phyloP scores from a whole-genome alignment of 2,329 filamentous ascomycete genomes.

The Eurotiales sp. region DNA sequence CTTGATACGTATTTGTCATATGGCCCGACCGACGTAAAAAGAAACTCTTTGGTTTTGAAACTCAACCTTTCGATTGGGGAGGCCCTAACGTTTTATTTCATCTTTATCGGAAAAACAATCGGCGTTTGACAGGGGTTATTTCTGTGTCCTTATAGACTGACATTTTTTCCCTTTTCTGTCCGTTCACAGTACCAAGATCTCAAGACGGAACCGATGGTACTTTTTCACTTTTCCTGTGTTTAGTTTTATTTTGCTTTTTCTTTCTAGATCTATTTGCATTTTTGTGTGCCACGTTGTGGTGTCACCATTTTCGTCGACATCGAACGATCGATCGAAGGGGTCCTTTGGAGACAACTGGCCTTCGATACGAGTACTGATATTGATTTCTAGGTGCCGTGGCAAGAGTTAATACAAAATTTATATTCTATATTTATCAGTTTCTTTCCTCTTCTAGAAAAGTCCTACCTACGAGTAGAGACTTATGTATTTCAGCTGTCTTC shows the following conservation, averaged over 20 bases:
- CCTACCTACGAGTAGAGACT: too few relatives aligned
- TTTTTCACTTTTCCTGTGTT: conserved; percentile 11
- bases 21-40: conserved; percentile 1
- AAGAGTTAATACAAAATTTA: too few relatives aligned
- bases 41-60: not conserved
- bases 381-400: too few relatives aligned
- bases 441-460: too few relatives aligned
- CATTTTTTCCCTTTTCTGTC: conserved; percentile 1
- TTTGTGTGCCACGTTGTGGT: too few relatives aligned
- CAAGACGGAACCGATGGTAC: conserved; percentile 12
- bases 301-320: too few relatives aligned
- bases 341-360: too few relatives aligned
- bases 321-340: too few relatives aligned
- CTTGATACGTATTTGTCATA: not conserved
- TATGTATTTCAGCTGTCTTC: too few relatives aligned
- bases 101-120: not conserved
- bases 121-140: conserved; percentile 12
- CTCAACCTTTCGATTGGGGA: not conserved
- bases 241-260: not conserved
- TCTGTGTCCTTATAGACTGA: conserved; percentile 11
- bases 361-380: too few relatives aligned
- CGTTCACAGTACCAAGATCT: conserved; percentile 10
- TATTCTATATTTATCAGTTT: too few relatives aligned
- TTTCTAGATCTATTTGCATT: too few relatives aligned
- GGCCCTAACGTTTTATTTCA: not conserved